phyloP scores from a whole-genome alignment of 1,139 yeast species.

The Schizosaccharomyces versatilis region DNA sequence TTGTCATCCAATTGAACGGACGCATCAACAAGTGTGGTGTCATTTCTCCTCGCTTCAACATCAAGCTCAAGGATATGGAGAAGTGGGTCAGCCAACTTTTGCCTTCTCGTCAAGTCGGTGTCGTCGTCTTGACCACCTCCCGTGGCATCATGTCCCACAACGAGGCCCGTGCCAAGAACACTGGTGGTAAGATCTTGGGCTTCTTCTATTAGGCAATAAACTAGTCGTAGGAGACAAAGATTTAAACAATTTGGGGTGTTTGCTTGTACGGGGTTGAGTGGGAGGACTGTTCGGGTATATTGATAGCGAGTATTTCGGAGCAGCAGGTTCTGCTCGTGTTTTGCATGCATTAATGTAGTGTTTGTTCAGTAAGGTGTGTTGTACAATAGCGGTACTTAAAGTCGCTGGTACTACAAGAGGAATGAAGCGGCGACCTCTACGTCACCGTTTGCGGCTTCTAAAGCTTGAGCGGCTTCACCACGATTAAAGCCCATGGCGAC shows the following conservation, averaged over 20 bases:
- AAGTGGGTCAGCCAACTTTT: slow-evolving; percentile 94
- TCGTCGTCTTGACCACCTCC: slow-evolving; percentile 88
- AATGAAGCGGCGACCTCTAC: slow-evolving; percentile 69
- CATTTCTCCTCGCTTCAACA: slow-evolving; percentile 93
- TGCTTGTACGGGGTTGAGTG: no score
- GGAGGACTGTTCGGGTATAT: no score
- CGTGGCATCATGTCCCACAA: slow-evolving; percentile 99
- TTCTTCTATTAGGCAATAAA: slow-evolving; percentile 48
- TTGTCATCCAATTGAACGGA: slow-evolving; percentile 90
- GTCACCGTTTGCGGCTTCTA: slow-evolving; percentile 48
- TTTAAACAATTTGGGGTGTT: no score
- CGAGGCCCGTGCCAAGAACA: slow-evolving; percentile 99
- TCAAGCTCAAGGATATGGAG: slow-evolving; percentile 78
- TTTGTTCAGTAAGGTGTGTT: neutral
- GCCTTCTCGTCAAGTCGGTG: slow-evolving; percentile 98
- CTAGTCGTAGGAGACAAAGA: no score
- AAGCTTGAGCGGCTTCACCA: slow-evolving; percentile 41
- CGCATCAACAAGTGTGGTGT: slow-evolving; percentile 98
- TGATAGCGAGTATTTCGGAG: no score
- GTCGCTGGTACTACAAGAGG: slow-evolving; percentile 23
- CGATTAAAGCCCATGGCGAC: slow-evolving; percentile 50
- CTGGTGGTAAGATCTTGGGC: slow-evolving; percentile 92
- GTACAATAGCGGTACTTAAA: neutral
- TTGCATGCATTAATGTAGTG: no score
- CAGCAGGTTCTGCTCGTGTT: no score